phyloP scores from a whole-genome alignment of 495 filamentous ascomycete species.

The Aspergillus nidulans region DNA sequence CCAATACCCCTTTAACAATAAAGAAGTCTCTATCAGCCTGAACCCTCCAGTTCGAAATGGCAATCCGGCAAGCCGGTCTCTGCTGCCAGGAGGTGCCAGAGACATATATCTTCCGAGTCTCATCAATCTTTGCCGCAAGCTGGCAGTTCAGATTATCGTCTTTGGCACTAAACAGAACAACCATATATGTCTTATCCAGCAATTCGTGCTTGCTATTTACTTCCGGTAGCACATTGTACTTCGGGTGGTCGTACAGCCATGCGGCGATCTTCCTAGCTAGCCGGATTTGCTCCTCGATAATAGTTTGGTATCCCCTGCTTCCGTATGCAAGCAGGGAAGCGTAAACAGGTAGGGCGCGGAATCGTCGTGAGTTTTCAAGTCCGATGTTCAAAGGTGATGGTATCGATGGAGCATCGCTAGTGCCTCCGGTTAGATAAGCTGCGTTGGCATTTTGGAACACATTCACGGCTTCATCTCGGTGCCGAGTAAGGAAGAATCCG shows the following conservation, averaged over 20 bases:
- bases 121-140: constrained; percentile 69
- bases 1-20: constrained; percentile 34
- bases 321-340: constrained; percentile 76
- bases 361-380: constrained; percentile 86
- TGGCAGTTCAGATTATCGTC: constrained; percentile 59
- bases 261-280: constrained; percentile 64
- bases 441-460: constrained; percentile 85
- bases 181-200: constrained; percentile 58
- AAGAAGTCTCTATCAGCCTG: constrained; percentile 35
- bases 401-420: constrained; percentile 41
- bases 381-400: constrained; percentile 84
- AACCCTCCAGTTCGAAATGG: constrained; percentile 76
- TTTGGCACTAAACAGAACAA: constrained; percentile 76
- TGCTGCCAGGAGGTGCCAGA: constrained; percentile 76
- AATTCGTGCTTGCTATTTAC: constrained; percentile 27
- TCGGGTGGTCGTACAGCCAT: constrained; percentile 52
- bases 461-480: constrained; percentile 48
- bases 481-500: constrained; percentile 78
- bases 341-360: constrained; percentile 85
- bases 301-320: constrained; percentile 58
- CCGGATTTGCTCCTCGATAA: constrained; percentile 66
- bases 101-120: constrained; percentile 70
- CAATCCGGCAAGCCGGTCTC: constrained; percentile 67
- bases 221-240: constrained; percentile 64
- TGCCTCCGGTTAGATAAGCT: constrained; percentile 62